A percentile compares a stretch with the other conserved stretches of the same genome.
Evolutionary conservation across 768 basidiomycete genomes (phyloP).

Genomic region (Goffeauzyma gilvescens): DNA sequence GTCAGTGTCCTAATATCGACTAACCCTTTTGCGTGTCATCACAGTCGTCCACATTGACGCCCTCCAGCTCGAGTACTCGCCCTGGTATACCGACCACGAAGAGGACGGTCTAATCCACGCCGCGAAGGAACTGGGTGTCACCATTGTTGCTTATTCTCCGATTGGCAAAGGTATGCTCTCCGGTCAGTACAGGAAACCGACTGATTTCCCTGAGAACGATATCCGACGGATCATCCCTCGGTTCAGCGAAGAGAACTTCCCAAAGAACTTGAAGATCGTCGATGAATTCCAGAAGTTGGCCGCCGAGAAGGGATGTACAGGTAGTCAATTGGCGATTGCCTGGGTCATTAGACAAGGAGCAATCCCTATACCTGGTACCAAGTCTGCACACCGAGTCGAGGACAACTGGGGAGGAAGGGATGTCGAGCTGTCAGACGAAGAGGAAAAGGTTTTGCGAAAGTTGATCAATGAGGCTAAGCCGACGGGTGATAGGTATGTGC

Average conservation of each 20-base stretch:
- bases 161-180: constrained; percentile 34
- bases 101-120: constrained; percentile 25
- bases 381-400: constrained; percentile 15
- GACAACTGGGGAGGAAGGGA: constrained; percentile 25
- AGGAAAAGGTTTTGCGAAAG: constrained; percentile 21
- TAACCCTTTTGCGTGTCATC: not conserved
- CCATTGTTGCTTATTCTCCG: constrained; percentile 36
- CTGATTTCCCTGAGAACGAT: constrained; percentile 24
- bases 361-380: constrained; percentile 29
- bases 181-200: constrained; percentile 10
- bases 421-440: constrained; percentile 19
- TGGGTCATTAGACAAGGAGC: constrained; percentile 30
- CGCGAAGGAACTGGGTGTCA: constrained; percentile 35
- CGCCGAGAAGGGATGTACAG: constrained; percentile 25
- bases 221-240: constrained; percentile 24
- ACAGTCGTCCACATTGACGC: constrained; percentile 24
- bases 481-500: constrained; percentile 33
- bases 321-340: constrained; percentile 32
- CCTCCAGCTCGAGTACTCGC: constrained; percentile 29
- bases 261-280: constrained; percentile 31
- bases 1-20: not conserved
- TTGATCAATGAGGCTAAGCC: constrained; percentile 32
- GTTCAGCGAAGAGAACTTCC: constrained; percentile 30
- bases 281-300: constrained; percentile 30
- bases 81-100: constrained; percentile 27